Evolutionary conservation across 192 early-diverging fungal species (phyloP).

Genomic region (Backusella luteola): DNA sequence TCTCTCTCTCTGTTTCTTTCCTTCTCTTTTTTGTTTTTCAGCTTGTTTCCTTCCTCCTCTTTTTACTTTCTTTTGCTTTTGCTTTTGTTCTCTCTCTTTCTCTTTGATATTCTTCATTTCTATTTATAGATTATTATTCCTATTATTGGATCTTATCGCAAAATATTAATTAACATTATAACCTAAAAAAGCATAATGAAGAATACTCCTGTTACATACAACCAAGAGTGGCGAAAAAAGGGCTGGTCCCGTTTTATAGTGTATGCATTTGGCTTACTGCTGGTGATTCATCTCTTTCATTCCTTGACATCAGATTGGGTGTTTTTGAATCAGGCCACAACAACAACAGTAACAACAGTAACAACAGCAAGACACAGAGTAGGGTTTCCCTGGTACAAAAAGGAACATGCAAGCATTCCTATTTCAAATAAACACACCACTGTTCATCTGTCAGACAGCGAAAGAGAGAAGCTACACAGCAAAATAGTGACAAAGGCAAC

Average conservation of each 20-base stretch:
- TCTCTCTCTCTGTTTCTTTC: slow-evolving; percentile 83
- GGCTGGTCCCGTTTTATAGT: slow-evolving; percentile 6
- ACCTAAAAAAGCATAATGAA: background rate
- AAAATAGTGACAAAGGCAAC: background rate
- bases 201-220: background rate
- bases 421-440: slow-evolving; percentile 1
- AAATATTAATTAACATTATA: background rate
- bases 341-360: background rate
- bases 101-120: slow-evolving; percentile 6
- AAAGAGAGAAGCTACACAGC: background rate
- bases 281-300: background rate
- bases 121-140: background rate
- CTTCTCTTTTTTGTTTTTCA: slow-evolving; percentile 84
- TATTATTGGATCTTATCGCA: background rate
- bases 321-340: background rate
- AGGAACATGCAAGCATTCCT: background rate
- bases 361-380: background rate
- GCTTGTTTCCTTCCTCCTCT: slow-evolving; percentile 63
- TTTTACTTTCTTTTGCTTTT: slow-evolving; percentile 11
- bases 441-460: background rate
- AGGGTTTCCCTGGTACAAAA: slow-evolving; percentile 2
- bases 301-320: background rate
- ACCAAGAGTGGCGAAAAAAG: background rate
- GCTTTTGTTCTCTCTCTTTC: slow-evolving; percentile 5
- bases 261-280: background rate